Conservation (phyloP, 192 early-diverging fungal species). For the Coemansia sp. region DNA sequence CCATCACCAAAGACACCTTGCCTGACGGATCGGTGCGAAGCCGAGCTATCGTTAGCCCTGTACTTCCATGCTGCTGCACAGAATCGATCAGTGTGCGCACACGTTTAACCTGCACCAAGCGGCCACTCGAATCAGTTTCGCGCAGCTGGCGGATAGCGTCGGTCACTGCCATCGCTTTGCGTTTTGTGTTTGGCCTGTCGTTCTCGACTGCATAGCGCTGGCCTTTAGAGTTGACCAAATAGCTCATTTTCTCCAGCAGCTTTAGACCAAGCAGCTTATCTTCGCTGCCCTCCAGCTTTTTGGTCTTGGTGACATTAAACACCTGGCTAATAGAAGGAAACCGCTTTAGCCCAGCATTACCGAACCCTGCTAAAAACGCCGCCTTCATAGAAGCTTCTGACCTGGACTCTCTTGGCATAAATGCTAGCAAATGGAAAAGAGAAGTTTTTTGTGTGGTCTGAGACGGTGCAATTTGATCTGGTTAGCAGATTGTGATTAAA, state of each 20-base stretch:
- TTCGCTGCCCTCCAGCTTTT: neutral
- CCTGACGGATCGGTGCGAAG: neutral
- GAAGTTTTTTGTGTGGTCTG: neutral
- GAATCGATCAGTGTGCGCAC: neutral
- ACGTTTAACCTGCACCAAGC: neutral
- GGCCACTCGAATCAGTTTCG: neutral
- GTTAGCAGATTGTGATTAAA: neutral
- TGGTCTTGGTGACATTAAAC: slow-evolving; percentile 1
- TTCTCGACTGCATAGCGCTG: neutral
- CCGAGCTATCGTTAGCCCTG: neutral
- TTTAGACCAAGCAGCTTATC: neutral
- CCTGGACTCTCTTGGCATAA: neutral
- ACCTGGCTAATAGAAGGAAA: slow-evolving; percentile 17
- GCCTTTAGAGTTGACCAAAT: neutral
- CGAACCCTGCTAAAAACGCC: slow-evolving; percentile 7
- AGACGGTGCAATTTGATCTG: too few species aligned
- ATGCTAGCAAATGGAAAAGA: neutral
- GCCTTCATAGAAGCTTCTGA: neutral
- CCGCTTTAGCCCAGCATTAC: slow-evolving; percentile 22
- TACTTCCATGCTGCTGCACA: neutral
- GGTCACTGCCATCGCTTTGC: neutral
- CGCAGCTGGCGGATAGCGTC: neutral
- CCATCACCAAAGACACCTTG: neutral
- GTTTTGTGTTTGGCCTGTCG: neutral
- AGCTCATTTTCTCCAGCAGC: neutral